Evolutionary conservation across 352 stramenopile genomes (phyloP).

Genomic region (Halophytophthora polymorphica): DNA sequence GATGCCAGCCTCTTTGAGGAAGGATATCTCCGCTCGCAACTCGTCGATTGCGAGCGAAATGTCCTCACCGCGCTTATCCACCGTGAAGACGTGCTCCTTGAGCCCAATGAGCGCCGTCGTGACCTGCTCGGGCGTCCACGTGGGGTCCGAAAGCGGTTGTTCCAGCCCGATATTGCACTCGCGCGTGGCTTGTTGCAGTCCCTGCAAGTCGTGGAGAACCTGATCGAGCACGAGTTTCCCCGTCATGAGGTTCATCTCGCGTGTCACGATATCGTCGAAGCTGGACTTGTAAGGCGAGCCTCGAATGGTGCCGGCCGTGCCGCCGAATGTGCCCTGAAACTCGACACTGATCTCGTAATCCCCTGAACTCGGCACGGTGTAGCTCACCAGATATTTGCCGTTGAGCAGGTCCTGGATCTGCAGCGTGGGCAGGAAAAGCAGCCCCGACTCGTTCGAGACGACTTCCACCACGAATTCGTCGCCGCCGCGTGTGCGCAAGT

Average conservation of each 20-base stretch:
- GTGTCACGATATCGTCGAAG: constrained; percentile 75
- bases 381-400: constrained; percentile 93
- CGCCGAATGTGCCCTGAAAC: constrained; percentile 93
- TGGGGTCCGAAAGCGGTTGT: constrained; percentile 55
- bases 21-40: constrained; percentile 59
- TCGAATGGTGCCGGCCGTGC: constrained; percentile 79
- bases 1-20: constrained; percentile 61
- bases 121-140: constrained; percentile 55
- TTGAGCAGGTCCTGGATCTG: constrained; percentile 87
- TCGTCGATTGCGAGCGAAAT: constrained; percentile 67
- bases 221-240: constrained; percentile 78
- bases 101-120: constrained; percentile 65
- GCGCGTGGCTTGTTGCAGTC: constrained; percentile 52
- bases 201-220: constrained; percentile 60
- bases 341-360: constrained; percentile 85
- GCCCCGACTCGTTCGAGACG: constrained; percentile 36
- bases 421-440: constrained; percentile 54
- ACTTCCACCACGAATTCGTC: constrained; percentile 90
- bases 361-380: constrained; percentile 75
- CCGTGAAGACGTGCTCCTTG: constrained; percentile 77
- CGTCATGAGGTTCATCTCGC: constrained; percentile 80
- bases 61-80: constrained; percentile 68
- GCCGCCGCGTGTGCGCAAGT: constrained; percentile 87
- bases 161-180: constrained; percentile 74
- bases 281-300: constrained; percentile 88